A percentile compares a stretch with the other conserved stretches of the same genome.
Conservation (phyloP, 2,329 filamentous ascomycete species). For the Paraphoma chrysanthemicola region DNA sequence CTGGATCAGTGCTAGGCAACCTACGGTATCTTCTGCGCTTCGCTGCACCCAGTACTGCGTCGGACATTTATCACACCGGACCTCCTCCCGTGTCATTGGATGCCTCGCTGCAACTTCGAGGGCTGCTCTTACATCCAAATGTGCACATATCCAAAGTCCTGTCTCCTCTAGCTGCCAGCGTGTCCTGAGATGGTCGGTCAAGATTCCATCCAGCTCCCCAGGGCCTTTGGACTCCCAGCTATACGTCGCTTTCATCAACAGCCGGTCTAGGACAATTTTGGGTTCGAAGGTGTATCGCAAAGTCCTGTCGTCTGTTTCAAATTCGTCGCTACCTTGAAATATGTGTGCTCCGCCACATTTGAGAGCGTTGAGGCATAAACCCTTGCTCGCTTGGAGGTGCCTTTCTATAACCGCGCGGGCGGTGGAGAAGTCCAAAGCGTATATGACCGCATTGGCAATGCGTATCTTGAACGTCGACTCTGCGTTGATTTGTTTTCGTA, state of each 20-base stretch:
- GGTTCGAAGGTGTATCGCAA: conserved; percentile 11
- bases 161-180: background rate
- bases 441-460: background rate
- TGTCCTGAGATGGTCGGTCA: background rate
- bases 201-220: background rate
- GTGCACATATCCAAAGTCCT: conserved; percentile 1
- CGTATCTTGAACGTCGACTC: background rate
- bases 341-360: background rate
- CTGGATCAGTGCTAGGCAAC: background rate
- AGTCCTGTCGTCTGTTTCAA: background rate
- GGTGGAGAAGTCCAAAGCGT: background rate
- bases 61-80: conserved; percentile 7
- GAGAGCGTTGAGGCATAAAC: background rate
- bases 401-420: background rate
- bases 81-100: background rate
- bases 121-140: background rate
- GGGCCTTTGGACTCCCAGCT: conserved; percentile 5
- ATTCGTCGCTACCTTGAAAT: background rate
- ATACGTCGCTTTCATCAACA: conserved; percentile 14
- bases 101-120: conserved; percentile 1
- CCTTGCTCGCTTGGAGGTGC: background rate
- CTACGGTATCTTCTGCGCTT: background rate
- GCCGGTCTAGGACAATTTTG: conserved; percentile 16
- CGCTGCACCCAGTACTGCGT: background rate
- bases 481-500: background rate